A percentile compares a stretch with the other conserved stretches of the same genome.
phyloP scores from a whole-genome alignment of 345 rosid species.

The Dipteronia sinensis region DNA sequence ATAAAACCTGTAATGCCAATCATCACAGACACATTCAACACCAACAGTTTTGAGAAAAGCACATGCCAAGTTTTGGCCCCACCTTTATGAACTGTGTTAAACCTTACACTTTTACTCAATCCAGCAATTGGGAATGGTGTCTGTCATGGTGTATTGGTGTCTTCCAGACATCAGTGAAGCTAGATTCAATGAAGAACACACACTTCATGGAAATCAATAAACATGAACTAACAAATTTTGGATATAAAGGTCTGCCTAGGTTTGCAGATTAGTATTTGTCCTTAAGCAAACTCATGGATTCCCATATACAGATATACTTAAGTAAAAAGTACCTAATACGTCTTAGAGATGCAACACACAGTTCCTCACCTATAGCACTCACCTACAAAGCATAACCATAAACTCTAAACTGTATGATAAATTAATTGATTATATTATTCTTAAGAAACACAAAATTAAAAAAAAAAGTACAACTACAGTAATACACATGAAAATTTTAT shows the following conservation, averaged over 20 bases:
- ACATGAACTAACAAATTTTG: background rate
- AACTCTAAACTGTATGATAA: background rate
- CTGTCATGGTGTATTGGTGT: constrained; percentile 20
- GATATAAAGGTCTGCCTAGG: background rate
- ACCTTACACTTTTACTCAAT: constrained; percentile 33
- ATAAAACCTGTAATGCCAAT: constrained; percentile 26
- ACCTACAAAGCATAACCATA: background rate
- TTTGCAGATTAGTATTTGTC: background rate
- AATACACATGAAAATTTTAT: background rate
- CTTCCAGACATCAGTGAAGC: background rate
- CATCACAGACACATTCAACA: constrained; percentile 26
- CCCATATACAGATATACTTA: background rate
- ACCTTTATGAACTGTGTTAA: constrained; percentile 25
- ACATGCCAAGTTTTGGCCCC: constrained; percentile 23
- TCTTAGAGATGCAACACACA: background rate
- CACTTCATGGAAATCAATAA: constrained; percentile 29
- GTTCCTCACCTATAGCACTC: background rate
- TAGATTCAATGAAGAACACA: constrained; percentile 33
- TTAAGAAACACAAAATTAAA: constrained; percentile 1
- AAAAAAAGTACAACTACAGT: constrained; percentile 4
- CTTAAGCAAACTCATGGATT: background rate
- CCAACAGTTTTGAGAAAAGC: constrained; percentile 25
- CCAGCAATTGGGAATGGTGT: constrained; percentile 30
- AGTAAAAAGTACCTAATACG: background rate
- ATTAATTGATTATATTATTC: background rate